Evolutionary conservation across 306 rosid species (phyloP).

Genomic region (Oemleria cerasiformis): DNA sequence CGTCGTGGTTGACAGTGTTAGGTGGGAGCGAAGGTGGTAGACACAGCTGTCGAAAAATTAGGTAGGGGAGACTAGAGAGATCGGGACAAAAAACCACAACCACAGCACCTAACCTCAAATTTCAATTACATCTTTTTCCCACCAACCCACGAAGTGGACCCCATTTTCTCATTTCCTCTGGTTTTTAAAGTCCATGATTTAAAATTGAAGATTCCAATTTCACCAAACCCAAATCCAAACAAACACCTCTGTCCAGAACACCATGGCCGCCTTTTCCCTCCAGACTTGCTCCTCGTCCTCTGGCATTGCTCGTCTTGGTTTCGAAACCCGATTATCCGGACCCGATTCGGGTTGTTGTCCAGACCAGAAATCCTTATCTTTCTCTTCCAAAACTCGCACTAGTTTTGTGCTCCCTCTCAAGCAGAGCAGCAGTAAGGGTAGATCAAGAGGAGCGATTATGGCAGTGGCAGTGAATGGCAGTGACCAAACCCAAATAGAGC

Average conservation of each 20-base stretch:
- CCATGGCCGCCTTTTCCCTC: conserved; percentile 47
- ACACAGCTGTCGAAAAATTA: too few relatives aligned
- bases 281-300: conserved; percentile 21
- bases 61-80: too few relatives aligned
- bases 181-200: not conserved
- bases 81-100: too few relatives aligned
- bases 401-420: conserved; percentile 24
- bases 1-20: too few relatives aligned
- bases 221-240: conserved; percentile 2
- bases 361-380: conserved; percentile 35
- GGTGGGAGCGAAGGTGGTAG: too few relatives aligned
- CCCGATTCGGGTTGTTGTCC: conserved; percentile 11
- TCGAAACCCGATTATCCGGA: conserved; percentile 18
- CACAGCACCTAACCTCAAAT: not conserved
- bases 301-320: conserved; percentile 10
- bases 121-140: not conserved
- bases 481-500: conserved; percentile 25
- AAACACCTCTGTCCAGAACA: not conserved
- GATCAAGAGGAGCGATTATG: conserved; percentile 24
- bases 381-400: conserved; percentile 26
- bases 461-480: conserved; percentile 41
- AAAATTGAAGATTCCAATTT: not conserved
- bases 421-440: conserved; percentile 16
- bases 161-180: not conserved
- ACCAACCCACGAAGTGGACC: not conserved